phyloP scores from a whole-genome alignment of 352 stramenopile species.

The Globisporangium solare region DNA sequence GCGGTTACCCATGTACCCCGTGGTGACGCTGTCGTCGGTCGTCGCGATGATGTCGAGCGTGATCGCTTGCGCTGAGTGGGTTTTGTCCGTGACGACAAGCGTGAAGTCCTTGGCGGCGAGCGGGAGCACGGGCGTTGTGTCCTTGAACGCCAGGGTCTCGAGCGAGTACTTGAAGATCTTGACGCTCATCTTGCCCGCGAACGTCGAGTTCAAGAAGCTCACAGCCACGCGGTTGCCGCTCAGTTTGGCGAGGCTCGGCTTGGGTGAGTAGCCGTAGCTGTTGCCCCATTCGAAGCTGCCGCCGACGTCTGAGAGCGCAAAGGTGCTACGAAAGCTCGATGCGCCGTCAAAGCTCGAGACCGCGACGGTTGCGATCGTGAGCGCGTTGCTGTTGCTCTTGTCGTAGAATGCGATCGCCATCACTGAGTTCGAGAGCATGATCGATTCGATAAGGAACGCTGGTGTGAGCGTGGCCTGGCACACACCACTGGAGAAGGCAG shows the following conservation, averaged over 20 bases:
- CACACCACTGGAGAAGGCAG: constrained; percentile 25
- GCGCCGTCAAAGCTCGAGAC: constrained; percentile 21
- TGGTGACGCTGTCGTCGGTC: constrained; percentile 37
- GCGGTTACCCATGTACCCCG: constrained; percentile 40
- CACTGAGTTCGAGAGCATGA: constrained; percentile 38
- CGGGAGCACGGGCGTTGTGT: constrained; percentile 46
- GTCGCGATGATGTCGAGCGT: constrained; percentile 43
- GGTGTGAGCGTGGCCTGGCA: constrained; percentile 47
- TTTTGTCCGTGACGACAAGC: constrained; percentile 13
- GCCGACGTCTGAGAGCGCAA: constrained; percentile 35
- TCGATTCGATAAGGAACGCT: constrained; percentile 26
- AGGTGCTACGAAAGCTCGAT: constrained; percentile 36
- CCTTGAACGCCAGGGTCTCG: constrained; percentile 34
- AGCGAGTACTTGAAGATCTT: constrained; percentile 43
- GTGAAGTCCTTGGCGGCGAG: constrained; percentile 29
- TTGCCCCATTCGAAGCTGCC: constrained; percentile 41
- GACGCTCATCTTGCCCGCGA: constrained; percentile 36
- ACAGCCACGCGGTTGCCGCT: constrained; percentile 50
- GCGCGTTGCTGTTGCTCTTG: constrained; percentile 43
- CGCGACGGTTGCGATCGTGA: constrained; percentile 38
- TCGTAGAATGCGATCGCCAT: constrained; percentile 56
- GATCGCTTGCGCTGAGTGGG: constrained; percentile 16
- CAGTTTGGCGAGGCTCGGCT: constrained; percentile 34
- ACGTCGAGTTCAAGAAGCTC: constrained; percentile 55
- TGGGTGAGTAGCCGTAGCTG: constrained; percentile 31